phyloP scores from a whole-genome alignment of 1,284 basidiomycete genomes.

The Taiwanofungus camphoratus region DNA sequence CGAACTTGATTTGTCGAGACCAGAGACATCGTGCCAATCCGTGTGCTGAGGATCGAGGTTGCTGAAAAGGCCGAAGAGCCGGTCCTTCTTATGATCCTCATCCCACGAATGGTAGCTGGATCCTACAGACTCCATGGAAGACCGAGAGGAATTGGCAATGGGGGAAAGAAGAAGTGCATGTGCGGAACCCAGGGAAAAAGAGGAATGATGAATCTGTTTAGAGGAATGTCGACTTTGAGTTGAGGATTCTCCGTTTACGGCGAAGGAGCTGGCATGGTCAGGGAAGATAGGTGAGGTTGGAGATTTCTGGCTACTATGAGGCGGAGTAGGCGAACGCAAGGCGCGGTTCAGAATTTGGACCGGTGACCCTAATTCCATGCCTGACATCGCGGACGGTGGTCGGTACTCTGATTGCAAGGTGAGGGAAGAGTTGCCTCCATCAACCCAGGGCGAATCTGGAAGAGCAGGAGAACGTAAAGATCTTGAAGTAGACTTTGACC shows the following conservation, averaged over 20 bases:
- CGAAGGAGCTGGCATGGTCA: slow-evolving; percentile 27
- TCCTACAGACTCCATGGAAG: slow-evolving; percentile 70
- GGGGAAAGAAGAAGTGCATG: slow-evolving; percentile 60
- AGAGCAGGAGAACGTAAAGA: slow-evolving; percentile 51
- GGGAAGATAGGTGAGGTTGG: slow-evolving; percentile 48
- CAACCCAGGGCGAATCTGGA: slow-evolving; percentile 51
- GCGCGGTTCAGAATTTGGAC: slow-evolving; percentile 35
- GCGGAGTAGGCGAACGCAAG: slow-evolving; percentile 60
- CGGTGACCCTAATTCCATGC: slow-evolving; percentile 47
- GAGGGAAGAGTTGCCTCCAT: slow-evolving; percentile 26
- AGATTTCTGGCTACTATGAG: slow-evolving; percentile 36
- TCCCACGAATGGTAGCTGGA: slow-evolving; percentile 83
- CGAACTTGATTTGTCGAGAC: slow-evolving; percentile 39
- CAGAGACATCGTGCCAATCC: slow-evolving; percentile 56
- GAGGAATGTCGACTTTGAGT: slow-evolving; percentile 38
- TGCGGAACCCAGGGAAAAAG: slow-evolving; percentile 42
- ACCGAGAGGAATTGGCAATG: slow-evolving; percentile 65
- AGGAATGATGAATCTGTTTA: slow-evolving; percentile 37
- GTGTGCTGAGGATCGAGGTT: slow-evolving; percentile 41
- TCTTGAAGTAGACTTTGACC: slow-evolving; percentile 37
- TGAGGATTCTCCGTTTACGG: slow-evolving; percentile 22
- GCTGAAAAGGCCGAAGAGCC: slow-evolving; percentile 45
- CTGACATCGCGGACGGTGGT: slow-evolving; percentile 46
- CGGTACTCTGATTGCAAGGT: slow-evolving; percentile 30
- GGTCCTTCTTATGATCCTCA: slow-evolving; percentile 47